phyloP scores from a whole-genome alignment of 257 asterid genomes.

The Solanum pennellii region DNA sequence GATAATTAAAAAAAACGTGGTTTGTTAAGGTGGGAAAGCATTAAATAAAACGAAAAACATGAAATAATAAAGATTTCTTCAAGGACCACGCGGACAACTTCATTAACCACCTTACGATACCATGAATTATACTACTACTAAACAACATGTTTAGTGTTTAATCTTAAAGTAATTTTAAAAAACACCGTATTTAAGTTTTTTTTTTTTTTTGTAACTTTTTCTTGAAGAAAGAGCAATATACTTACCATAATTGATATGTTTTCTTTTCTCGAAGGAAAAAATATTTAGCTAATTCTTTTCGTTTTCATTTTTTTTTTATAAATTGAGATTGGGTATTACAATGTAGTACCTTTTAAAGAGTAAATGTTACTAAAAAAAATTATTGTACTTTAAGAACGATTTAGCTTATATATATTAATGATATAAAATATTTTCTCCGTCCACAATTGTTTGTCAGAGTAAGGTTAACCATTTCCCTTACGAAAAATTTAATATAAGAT shows the following conservation, averaged over 20 bases:
- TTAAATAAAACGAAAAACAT: background rate
- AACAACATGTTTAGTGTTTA: background rate
- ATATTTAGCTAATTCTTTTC: background rate
- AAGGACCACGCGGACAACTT: background rate
- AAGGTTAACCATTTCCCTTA: too few relatives aligned
- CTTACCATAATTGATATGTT: background rate
- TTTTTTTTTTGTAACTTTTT: background rate
- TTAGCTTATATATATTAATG: too few relatives aligned
- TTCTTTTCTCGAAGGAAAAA: background rate
- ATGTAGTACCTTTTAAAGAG: background rate
- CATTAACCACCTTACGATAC: background rate
- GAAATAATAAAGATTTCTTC: background rate
- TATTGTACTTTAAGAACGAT: too few relatives aligned
- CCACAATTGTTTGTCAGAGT: too few relatives aligned
- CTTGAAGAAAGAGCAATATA: background rate
- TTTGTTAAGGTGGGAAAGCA: constrained; percentile 9
- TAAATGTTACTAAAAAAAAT: too few relatives aligned
- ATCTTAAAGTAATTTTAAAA: background rate
- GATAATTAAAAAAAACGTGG: constrained; percentile 37
- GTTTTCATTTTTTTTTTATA: background rate
- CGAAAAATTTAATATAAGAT: too few relatives aligned
- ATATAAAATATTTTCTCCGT: too few relatives aligned
- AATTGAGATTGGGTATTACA: background rate
- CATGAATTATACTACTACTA: background rate
- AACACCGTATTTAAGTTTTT: background rate